A percentile compares a stretch with the other conserved stretches of the same genome.
Evolutionary conservation across 192 early-diverging fungal genomes (phyloP).

Genomic region (Chytriomyces sp.): DNA sequence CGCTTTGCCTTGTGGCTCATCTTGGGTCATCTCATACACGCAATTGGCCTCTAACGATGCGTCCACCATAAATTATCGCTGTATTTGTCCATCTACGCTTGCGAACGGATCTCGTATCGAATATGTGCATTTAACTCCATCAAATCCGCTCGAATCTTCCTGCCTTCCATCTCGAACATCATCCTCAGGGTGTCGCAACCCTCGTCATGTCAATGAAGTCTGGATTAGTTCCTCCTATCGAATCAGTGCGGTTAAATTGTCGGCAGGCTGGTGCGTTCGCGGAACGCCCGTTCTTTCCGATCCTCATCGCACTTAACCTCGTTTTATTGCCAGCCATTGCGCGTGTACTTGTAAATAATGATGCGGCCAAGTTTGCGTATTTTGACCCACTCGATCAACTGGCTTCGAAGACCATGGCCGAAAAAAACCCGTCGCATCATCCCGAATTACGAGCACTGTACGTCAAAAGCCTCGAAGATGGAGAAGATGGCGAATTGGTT

Average conservation of each 20-base stretch:
- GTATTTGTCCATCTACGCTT: no score
- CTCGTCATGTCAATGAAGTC: background rate
- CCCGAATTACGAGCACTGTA: constrained; percentile 38
- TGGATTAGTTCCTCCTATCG: constrained; percentile 13
- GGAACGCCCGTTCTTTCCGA: background rate
- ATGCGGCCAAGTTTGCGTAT: constrained; percentile 27
- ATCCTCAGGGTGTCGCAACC: constrained; percentile 14
- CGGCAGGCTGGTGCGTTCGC: constrained; percentile 42
- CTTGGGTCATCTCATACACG: background rate
- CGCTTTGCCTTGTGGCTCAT: background rate
- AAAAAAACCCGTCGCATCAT: constrained; percentile 35
- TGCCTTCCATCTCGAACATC: background rate
- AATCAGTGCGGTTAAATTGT: constrained; percentile 42
- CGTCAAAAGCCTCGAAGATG: constrained; percentile 33
- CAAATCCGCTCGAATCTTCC: no score
- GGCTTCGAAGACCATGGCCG: constrained; percentile 9
- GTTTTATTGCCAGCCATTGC: constrained; percentile 21
- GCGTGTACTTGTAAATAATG: constrained; percentile 32
- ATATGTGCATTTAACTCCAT: no score
- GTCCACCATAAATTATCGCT: no score
- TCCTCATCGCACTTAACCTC: background rate
- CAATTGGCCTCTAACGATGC: no score
- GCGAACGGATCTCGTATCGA: no score
- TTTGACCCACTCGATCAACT: constrained; percentile 31
- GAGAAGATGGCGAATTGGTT: constrained; percentile 51